phyloP scores from a whole-genome alignment of 108 stramenopile genomes.

The Skeletonema menzelii region DNA sequence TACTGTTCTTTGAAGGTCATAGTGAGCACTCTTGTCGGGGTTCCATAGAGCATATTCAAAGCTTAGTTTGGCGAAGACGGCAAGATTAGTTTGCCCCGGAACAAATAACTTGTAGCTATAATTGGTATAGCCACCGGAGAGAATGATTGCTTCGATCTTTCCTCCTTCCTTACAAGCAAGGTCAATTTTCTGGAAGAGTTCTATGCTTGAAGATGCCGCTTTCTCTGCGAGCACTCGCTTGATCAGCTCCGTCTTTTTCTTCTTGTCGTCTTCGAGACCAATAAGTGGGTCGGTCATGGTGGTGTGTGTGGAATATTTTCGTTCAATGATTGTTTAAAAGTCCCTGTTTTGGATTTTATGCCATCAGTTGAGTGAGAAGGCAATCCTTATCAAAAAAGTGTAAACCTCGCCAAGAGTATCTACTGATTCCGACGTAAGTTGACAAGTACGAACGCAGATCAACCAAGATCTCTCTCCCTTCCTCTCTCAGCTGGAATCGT shows the following conservation, averaged over 20 bases:
- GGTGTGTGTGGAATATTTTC: background rate
- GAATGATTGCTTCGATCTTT: conserved; percentile 16
- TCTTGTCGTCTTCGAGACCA: background rate
- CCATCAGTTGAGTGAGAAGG: no score
- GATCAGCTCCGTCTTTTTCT: background rate
- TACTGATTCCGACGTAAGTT: no score
- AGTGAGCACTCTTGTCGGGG: conserved; percentile 18
- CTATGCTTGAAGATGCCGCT: background rate
- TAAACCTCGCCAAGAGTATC: no score
- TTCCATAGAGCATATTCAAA: conserved; percentile 47
- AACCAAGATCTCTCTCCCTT: no score
- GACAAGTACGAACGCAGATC: no score
- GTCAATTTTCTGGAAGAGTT: conserved; percentile 8
- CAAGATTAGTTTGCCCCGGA: conserved; percentile 17
- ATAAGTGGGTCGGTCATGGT: background rate
- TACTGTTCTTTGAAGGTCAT: conserved; percentile 29
- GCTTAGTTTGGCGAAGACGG: conserved; percentile 37
- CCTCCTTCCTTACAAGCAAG: conserved; percentile 1
- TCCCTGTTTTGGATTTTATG: background rate
- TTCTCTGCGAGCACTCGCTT: background rate
- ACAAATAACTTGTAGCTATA: conserved; percentile 37
- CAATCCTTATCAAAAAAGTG: no score
- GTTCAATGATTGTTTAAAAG: no score
- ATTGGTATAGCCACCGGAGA: conserved; percentile 39
- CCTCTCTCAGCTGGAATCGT: no score